Base-by-base conservation (phyloP, 495 filamentous ascomycete genomes). In the Cenococcum geophilum region DNA sequence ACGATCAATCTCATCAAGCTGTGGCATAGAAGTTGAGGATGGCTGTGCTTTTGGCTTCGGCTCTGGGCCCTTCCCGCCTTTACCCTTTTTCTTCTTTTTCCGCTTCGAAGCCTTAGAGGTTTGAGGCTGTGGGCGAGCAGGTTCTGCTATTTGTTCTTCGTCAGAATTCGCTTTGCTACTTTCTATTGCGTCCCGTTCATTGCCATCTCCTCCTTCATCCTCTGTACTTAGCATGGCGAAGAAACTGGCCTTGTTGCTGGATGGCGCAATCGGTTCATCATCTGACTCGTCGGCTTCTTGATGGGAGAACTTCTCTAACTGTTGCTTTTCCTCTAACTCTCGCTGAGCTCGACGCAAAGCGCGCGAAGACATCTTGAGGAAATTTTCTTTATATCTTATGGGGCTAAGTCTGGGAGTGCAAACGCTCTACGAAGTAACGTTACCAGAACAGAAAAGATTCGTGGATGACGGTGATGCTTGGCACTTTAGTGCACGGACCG, bases 1-100 rank as follows among this genome's bases (percentile, higher is more conserved):
- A 55, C 76, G 75, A 70, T 97, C 92, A 58, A 97, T 95, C 61
- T 97, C 92, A 68, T 96, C 90, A 50, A 84, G 43, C 11, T 80
- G 72, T 5, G 66, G 55, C 20, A 57, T 32, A 1, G 37, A n/a
- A 12, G 35, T 60, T 18, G 58, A 34, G 32, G 36, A 58, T 58
- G 48, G 40, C 22, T 25, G 22, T 16, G 36, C 32, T 14, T 59
- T 67, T 32, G 60, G 55, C 4, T 51, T 22, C 32, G 47, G 52
- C 35, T n/a, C 71, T 25, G 48, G 18, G 61, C 72, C 71, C 69
- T 67, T 78, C 78, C 61, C 72, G 48, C 79, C 80, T 70, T 80
- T 80, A 62, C 75, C 76, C 67, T 60, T 72, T 62, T 62, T 77
- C 68, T 76, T 80, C 62, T 58, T 74, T 63, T 36, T 73, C 65